These are phyloP conservation scores for Besnoitia besnoiti DNA, from an alignment of 169 alveolate genomes.

Conservation along the genomic window DNA sequence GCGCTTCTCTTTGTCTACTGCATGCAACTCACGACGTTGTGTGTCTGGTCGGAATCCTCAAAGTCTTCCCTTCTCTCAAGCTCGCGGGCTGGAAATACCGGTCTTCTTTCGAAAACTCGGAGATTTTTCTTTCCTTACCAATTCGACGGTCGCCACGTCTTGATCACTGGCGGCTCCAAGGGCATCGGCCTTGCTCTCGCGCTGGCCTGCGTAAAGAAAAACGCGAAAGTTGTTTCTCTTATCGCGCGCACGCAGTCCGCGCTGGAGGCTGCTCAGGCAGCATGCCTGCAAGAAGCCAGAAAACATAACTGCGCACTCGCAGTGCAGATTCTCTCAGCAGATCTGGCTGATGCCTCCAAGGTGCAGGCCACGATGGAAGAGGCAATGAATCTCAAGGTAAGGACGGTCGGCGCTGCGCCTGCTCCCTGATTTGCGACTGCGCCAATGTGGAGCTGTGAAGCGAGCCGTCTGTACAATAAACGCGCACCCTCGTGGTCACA, in stretches of 20 bases:
- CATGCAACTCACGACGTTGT: not conserved
- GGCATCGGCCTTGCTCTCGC: conserved; percentile 66
- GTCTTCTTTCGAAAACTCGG: too few species aligned
- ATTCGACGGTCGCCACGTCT: conserved; percentile 53
- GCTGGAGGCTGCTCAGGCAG: conserved; percentile 41
- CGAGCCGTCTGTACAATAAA: too few species aligned
- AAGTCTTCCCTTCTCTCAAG: too few species aligned
- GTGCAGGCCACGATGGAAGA: conserved; percentile 38
- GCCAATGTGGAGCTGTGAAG: too few species aligned
- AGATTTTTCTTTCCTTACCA: not conserved
- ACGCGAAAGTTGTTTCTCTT: conserved; percentile 47
- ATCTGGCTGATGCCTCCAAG: conserved; percentile 31
- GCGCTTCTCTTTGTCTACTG: not conserved
- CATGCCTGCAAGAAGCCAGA: conserved; percentile 29
- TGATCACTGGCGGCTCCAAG: conserved; percentile 66
- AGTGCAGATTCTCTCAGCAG: conserved; percentile 58
- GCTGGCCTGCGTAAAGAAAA: conserved; percentile 39
- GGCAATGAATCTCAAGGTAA: conserved; percentile 52
- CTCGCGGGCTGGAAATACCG: too few species aligned
- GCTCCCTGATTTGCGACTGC: too few species aligned
- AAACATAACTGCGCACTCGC: not conserved
- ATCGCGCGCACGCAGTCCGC: conserved; percentile 48
- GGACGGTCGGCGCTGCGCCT: not conserved
- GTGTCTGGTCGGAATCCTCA: not conserved
- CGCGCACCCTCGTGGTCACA: too few species aligned